phyloP scores from a whole-genome alignment of 805 yeast species.

The Monosporozyma siamensis region DNA sequence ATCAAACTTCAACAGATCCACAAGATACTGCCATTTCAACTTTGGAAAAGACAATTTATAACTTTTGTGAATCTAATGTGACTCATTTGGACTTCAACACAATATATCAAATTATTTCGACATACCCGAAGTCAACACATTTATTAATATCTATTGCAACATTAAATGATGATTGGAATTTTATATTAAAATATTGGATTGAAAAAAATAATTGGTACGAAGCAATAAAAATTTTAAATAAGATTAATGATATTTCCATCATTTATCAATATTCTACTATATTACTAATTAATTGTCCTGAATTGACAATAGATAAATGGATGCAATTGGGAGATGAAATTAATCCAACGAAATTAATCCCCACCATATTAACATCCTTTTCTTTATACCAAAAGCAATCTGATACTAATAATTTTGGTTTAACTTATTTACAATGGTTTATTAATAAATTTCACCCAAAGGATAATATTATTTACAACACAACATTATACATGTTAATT shows the following conservation, averaged over 20 bases:
- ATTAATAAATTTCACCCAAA: constrained; percentile 35
- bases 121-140: constrained; percentile 56
- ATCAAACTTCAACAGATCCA: not conserved
- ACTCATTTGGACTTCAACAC: constrained; percentile 50
- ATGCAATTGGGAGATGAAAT: constrained; percentile 38
- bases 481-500: constrained; percentile 59
- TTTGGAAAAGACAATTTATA: constrained; percentile 3
- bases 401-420: constrained; percentile 49
- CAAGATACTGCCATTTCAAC: no score
- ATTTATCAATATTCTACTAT: constrained; percentile 64
- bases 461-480: constrained; percentile 53
- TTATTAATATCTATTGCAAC: constrained; percentile 55
- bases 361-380: constrained; percentile 66
- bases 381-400: constrained; percentile 31
- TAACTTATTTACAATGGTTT: constrained; percentile 52
- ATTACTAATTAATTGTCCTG: constrained; percentile 58
- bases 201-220: constrained; percentile 63
- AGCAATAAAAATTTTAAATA: constrained; percentile 49
- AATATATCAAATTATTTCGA: constrained; percentile 58
- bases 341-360: constrained; percentile 57
- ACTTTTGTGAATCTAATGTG: not conserved
- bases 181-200: constrained; percentile 61
- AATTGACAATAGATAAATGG: constrained; percentile 71
- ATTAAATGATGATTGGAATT: constrained; percentile 56
- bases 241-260: constrained; percentile 38